Evolutionary conservation across 1,284 basidiomycete species (phyloP), one percentile per base, ranked within the genome.

Genomic region (Sanguinoderma infundibulare): DNA sequence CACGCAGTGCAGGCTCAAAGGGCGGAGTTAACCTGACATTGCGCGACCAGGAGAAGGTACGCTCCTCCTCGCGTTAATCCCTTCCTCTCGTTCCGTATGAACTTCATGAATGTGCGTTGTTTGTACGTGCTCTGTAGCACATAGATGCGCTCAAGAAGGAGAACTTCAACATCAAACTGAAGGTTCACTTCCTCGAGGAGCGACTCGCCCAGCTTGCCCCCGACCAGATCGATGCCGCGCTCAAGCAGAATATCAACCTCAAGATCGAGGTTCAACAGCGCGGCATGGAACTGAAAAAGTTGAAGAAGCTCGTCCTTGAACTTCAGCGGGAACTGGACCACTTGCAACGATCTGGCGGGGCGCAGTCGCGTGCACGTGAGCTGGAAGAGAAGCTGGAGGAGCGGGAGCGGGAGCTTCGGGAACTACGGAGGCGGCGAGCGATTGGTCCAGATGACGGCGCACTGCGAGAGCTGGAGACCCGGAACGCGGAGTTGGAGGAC

Each of bases 61-160:
- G 54, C 24, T 39, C 28, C 44, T 15, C n/a, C 15, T 26, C 49
- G 26, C 9, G 47, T 9, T 35, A 26, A 6, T 17, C n/a, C 17
- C 14, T 26, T 36, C 22, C 10, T 42, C 34, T 35, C 40, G 20
- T 42, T 8, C 10, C 6, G 32, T 49, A 1, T 26, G 34, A 6
- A 32, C n/a, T n/a, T n/a, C n/a, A n/a, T n/a, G 26, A 32, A 35
- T n/a, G 3, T 30, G 1, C 26, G 35, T 17, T 44, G 42, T 14
- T 15, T 42, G 22, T n/a, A 54, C 44, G 38, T 35, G 38, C n/a
- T 36, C 40, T 59, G 50, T 69, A 97, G 95, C 92, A 96, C 74
- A 94, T 97, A 72, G 94, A 98, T 77, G 89, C 89, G 65, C 83
- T 96, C 69, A 96, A 96, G 81, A 96, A 96, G 75, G 95, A 98